These are phyloP conservation scores for Phytophthora aleatoria DNA, from an alignment of 352 stramenopile species.

Conservation along the genomic window DNA sequence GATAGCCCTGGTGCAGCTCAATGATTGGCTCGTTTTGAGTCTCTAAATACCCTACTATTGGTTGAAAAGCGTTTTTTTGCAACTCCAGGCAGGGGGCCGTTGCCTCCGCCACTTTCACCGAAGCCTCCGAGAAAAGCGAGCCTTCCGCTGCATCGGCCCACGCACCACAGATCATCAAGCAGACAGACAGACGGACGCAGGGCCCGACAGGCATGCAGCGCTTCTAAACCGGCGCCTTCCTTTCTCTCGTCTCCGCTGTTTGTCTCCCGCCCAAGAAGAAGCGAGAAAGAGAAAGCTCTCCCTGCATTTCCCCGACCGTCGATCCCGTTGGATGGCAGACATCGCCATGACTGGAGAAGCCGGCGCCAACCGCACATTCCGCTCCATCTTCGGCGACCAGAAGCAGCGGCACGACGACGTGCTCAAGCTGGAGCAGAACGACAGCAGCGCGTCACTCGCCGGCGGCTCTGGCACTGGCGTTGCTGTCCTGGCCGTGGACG, in stretches of 20 bases:
- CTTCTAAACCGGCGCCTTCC: slow-evolving; percentile 42
- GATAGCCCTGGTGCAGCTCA: not conserved
- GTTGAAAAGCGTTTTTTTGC: slow-evolving; percentile 8
- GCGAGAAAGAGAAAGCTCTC: slow-evolving; percentile 14
- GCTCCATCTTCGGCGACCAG: slow-evolving; percentile 60
- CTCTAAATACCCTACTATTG: slow-evolving; percentile 1
- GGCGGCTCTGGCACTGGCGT: slow-evolving; percentile 1
- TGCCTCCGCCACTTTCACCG: slow-evolving; percentile 37
- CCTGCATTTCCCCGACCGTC: not conserved
- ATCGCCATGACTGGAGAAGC: slow-evolving; percentile 53
- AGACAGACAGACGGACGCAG: slow-evolving; percentile 24
- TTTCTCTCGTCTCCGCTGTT: slow-evolving; percentile 34
- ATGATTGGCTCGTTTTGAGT: slow-evolving; percentile 20
- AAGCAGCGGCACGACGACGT: slow-evolving; percentile 27
- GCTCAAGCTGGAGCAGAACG: slow-evolving; percentile 31
- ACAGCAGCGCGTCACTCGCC: slow-evolving; percentile 4
- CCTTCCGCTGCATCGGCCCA: slow-evolving; percentile 15
- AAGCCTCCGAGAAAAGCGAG: slow-evolving; percentile 30
- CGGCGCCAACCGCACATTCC: slow-evolving; percentile 71
- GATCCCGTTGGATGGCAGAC: slow-evolving; percentile 33
- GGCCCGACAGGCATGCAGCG: slow-evolving; percentile 43
- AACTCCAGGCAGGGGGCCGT: slow-evolving; percentile 28
- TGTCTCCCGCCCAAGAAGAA: slow-evolving; percentile 17
- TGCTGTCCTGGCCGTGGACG: slow-evolving; percentile 22
- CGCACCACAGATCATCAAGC: slow-evolving; percentile 5